These are phyloP conservation scores for Anethum foeniculum DNA, from an alignment of 140 eudicot genomes.

Conservation along the genomic window DNA sequence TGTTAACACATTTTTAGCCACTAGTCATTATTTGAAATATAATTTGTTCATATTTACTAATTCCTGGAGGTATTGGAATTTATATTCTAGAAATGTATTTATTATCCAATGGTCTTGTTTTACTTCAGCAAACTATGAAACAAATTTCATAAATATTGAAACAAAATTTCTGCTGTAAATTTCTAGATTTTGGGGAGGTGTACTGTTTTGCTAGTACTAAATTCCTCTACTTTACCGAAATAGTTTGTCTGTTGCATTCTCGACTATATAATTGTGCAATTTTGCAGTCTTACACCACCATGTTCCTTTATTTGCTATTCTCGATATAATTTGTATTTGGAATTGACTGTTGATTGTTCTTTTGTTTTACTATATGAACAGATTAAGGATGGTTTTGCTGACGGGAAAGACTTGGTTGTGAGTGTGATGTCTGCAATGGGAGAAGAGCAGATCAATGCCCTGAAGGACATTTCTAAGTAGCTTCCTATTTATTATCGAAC, in stretches of 20 bases:
- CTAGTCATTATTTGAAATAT: not conserved
- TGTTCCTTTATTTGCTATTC: not conserved
- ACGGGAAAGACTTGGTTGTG: conserved; percentile 67
- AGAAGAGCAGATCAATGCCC: conserved; percentile 65
- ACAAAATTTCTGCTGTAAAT: not conserved
- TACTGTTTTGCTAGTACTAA: not conserved
- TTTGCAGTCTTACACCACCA: not conserved
- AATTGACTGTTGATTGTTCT: not conserved
- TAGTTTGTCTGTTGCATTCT: not conserved
- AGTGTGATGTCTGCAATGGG: conserved; percentile 78
- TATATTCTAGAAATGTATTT: not conserved
- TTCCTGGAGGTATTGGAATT: not conserved
- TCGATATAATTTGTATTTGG: not conserved
- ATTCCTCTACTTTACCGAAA: not conserved
- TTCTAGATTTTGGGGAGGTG: not conserved
- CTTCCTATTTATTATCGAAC: not conserved
- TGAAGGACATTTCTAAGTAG: conserved; percentile 59
- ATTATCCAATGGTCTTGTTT: no score
- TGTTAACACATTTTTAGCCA: not conserved
- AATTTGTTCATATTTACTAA: not conserved
- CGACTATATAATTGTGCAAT: no score
- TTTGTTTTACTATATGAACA: conserved; percentile 13
- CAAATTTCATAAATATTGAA: not conserved
- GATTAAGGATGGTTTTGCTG: conserved; percentile 67
- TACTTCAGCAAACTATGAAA: not conserved